phyloP scores from a whole-genome alignment of 495 filamentous ascomycete genomes.

The Durotheca rogersii region DNA sequence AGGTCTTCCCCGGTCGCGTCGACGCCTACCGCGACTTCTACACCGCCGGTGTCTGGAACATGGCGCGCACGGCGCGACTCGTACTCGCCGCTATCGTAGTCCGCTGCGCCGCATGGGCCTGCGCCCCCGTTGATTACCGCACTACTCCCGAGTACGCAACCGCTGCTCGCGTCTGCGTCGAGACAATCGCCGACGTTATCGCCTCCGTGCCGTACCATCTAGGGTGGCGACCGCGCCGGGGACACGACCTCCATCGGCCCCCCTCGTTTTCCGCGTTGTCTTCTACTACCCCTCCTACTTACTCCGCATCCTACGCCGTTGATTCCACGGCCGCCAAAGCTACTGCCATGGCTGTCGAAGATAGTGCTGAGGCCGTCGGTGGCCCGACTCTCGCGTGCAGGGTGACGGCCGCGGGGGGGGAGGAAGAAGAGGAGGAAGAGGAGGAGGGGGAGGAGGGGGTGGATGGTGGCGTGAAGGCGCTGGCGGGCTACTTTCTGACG shows the following conservation, averaged over 20 bases:
- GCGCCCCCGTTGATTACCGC: slow-evolving; percentile 52
- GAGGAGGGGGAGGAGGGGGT: no score
- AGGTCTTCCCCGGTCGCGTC: slow-evolving; percentile 53
- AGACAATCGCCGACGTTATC: slow-evolving; percentile 51
- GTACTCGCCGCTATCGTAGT: slow-evolving; percentile 47
- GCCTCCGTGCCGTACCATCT: slow-evolving; percentile 55
- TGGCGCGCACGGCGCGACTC: slow-evolving; percentile 46
- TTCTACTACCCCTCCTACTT: no score
- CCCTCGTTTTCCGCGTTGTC: no score
- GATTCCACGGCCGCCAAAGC: no score
- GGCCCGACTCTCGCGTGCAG: slow-evolving; percentile 37
- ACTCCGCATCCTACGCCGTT: no score
- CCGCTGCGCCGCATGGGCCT: slow-evolving; percentile 54
- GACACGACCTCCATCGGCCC: not conserved
- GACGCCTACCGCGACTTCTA: slow-evolving; percentile 55
- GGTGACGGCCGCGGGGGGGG: no score
- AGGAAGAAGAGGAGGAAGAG: no score
- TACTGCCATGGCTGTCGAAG: not conserved
- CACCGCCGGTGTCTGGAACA: slow-evolving; percentile 51
- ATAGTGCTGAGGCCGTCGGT: slow-evolving; percentile 14
- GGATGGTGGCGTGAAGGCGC: slow-evolving; percentile 40
- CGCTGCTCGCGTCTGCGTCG: slow-evolving; percentile 39
- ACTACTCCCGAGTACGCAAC: slow-evolving; percentile 55
- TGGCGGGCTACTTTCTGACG: slow-evolving; percentile 48
- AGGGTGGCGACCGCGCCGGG: slow-evolving; percentile 44